phyloP scores from a whole-genome alignment of 805 yeast genomes.

The Candida easanensis region DNA sequence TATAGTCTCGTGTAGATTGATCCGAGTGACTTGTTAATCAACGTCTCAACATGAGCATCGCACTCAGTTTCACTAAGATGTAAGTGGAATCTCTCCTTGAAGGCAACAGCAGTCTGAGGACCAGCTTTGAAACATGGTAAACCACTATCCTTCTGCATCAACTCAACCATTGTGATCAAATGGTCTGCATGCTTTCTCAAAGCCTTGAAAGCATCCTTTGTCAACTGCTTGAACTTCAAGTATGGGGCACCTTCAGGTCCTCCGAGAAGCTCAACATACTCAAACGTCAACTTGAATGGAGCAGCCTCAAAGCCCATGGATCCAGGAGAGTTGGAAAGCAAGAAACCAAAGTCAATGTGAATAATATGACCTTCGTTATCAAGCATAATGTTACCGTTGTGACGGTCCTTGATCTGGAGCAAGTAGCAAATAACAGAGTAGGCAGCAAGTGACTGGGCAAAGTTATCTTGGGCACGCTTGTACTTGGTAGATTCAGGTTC shows the following conservation, averaged over 20 bases:
- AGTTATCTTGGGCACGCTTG: slow-evolving; percentile 77
- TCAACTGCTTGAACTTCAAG: slow-evolving; percentile 54
- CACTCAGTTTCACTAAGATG: slow-evolving; percentile 70
- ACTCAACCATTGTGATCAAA: slow-evolving; percentile 77
- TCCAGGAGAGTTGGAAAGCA: slow-evolving; percentile 93
- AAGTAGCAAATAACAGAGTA: slow-evolving; percentile 89
- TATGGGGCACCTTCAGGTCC: slow-evolving; percentile 67
- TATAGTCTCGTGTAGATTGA: slow-evolving; percentile 88
- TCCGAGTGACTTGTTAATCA: slow-evolving; percentile 81
- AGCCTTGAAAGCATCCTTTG: slow-evolving; percentile 72
- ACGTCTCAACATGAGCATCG: slow-evolving; percentile 74
- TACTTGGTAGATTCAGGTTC: slow-evolving; percentile 50
- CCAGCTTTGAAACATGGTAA: slow-evolving; percentile 93
- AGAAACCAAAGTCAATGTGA: slow-evolving; percentile 93
- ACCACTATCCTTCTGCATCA: slow-evolving; percentile 89
- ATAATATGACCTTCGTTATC: slow-evolving; percentile 94
- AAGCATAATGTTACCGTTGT: slow-evolving; percentile 95
- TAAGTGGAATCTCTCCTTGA: slow-evolving; percentile 79
- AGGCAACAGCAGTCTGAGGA: slow-evolving; percentile 71
- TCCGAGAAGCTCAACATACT: slow-evolving; percentile 85
- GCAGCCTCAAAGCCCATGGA: slow-evolving; percentile 97
- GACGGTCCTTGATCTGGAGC: slow-evolving; percentile 92
- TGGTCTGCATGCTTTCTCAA: slow-evolving; percentile 73
- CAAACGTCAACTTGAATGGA: slow-evolving; percentile 89
- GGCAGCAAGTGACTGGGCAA: slow-evolving; percentile 84